Evolutionary conservation across 257 asterid species (phyloP).

Genomic region (Hygrophila difformis): DNA sequence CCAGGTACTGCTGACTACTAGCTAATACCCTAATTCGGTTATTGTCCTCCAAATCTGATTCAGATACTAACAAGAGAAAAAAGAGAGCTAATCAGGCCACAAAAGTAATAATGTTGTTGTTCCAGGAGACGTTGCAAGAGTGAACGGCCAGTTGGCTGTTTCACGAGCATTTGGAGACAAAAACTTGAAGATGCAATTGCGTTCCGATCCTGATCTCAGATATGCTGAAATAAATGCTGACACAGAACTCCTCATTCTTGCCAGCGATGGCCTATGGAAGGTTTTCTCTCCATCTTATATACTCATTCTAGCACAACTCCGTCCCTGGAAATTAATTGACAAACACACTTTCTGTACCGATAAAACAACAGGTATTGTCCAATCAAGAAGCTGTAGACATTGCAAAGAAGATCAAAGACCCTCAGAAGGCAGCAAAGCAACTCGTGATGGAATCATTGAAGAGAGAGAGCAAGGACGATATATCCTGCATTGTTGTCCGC

Average conservation of each 20-base stretch:
- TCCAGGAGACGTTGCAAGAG: constrained; percentile 97
- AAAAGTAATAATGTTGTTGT: no score
- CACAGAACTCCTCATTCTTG: constrained; percentile 73
- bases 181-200: constrained; percentile 70
- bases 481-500: constrained; percentile 63
- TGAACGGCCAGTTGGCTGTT: constrained; percentile 88
- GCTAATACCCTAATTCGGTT: not conserved
- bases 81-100: not conserved
- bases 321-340: not conserved
- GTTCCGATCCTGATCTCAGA: constrained; percentile 77
- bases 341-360: not conserved
- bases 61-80: not conserved
- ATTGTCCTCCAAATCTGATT: not conserved
- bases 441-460: constrained; percentile 46
- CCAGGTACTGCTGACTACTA: constrained; percentile 48
- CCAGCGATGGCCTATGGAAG: constrained; percentile 98
- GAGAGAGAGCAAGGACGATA: constrained; percentile 69
- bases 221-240: constrained; percentile 46
- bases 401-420: constrained; percentile 47
- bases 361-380: constrained; percentile 56
- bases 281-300: constrained; percentile 23
- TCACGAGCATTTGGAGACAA: constrained; percentile 99
- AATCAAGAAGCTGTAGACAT: constrained; percentile 74
- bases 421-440: constrained; percentile 61
- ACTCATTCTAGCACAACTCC: not conserved